Evolutionary conservation across 345 rosid species (phyloP).

Genomic region (Hibiscus trionum): DNA sequence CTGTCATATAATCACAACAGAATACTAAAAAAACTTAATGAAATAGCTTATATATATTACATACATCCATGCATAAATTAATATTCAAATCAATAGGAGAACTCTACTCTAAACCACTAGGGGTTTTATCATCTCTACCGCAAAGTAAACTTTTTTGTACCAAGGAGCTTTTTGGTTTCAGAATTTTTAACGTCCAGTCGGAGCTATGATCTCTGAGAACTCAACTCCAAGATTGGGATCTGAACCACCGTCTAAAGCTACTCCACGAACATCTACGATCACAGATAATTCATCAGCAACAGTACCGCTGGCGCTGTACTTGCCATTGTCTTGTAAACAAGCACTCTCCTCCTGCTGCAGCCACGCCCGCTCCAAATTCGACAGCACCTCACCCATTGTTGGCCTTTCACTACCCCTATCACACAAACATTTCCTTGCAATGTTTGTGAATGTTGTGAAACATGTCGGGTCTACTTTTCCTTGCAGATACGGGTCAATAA

Average conservation of each 20-base stretch:
- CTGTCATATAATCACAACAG: too few species aligned
- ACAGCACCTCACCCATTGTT: slow-evolving; percentile 56
- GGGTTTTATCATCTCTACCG: too few species aligned
- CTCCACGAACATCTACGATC: not conserved
- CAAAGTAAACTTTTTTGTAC: too few species aligned
- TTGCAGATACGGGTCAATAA: not conserved
- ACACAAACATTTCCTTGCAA: slow-evolving; percentile 51
- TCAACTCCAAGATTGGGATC: not conserved
- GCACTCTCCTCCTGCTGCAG: slow-evolving; percentile 38
- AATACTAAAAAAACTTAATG: too few species aligned
- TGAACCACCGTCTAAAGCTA: not conserved
- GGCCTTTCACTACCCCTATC: slow-evolving; percentile 54
- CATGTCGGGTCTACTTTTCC: slow-evolving; percentile 40
- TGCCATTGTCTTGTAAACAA: not conserved
- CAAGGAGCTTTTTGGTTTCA: not conserved
- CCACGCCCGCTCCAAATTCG: slow-evolving; percentile 42
- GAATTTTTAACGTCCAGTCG: not conserved
- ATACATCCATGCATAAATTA: too few species aligned
- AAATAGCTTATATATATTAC: too few species aligned
- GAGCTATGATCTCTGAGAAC: not conserved
- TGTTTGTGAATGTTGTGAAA: slow-evolving; percentile 51
- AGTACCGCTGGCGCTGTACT: not conserved
- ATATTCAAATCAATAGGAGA: too few species aligned
- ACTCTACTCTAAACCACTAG: too few species aligned
- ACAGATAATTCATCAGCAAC: not conserved